Conservation (phyloP, 108 stramenopile genomes). For the Aurantiochytrium sp. region DNA sequence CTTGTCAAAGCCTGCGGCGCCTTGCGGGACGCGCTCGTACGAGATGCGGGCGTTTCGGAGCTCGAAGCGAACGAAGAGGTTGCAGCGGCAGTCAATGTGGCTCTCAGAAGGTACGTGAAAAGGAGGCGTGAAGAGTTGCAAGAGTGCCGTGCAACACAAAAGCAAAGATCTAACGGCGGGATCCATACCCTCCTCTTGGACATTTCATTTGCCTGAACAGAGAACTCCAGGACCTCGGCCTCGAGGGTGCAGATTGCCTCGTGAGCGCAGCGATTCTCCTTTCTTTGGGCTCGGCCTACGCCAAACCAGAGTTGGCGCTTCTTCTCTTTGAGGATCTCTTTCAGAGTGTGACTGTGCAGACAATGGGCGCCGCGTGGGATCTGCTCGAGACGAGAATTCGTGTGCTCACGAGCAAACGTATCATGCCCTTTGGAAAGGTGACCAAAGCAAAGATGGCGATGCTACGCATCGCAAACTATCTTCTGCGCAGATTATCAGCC, state of each 20-base stretch:
- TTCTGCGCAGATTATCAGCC: not conserved
- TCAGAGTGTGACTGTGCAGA: not conserved
- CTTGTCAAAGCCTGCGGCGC: not conserved
- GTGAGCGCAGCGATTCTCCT: not conserved
- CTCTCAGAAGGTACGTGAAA: not conserved
- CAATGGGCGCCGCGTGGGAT: not conserved
- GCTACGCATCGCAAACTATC: constrained; percentile 22
- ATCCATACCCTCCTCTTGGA: not conserved
- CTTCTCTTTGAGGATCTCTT: not conserved
- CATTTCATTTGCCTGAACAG: not conserved
- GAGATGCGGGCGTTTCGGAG: not conserved
- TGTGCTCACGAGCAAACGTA: not conserved
- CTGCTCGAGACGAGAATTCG: not conserved
- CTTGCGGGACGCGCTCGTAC: not conserved
- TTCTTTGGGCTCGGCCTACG: not conserved
- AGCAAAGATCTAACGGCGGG: not conserved
- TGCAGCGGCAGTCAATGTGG: not conserved
- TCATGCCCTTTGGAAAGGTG: not conserved
- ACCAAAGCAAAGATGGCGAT: constrained; percentile 19
- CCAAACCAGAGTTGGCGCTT: not conserved
- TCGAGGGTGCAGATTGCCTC: not conserved
- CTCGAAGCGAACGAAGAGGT: not conserved
- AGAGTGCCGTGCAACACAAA: not conserved
- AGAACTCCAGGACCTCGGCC: not conserved
- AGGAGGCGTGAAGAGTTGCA: not conserved